These are phyloP conservation scores for Lichtheimia corymbifera DNA, from an alignment of 371 early-diverging fungal genomes.

Conservation along the genomic window DNA sequence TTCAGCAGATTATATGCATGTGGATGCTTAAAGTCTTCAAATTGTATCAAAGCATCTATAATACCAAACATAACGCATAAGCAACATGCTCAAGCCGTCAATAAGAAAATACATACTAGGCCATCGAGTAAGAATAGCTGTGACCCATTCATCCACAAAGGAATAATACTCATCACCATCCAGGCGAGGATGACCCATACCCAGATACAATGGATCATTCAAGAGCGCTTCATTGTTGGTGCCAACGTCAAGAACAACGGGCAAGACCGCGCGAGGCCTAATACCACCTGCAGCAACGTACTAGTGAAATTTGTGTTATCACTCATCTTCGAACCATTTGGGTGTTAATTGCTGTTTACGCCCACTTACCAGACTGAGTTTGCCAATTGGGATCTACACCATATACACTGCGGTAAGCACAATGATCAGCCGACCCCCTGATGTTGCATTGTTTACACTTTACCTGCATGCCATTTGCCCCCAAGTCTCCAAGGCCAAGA, in stretches of 20 bases:
- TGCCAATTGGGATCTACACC: conserved; percentile 54
- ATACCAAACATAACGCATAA: not conserved
- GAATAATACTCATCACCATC: conserved; percentile 63
- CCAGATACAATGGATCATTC: conserved; percentile 67
- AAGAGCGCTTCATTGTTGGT: conserved; percentile 62
- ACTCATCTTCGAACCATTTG: too few species aligned
- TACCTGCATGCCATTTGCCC: conserved; percentile 70
- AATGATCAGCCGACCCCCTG: too few species aligned
- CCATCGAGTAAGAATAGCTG: conserved; percentile 60
- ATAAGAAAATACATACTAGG: conserved; percentile 48
- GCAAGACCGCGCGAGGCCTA: conserved; percentile 63
- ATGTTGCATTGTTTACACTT: not conserved
- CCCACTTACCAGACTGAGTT: conserved; percentile 54
- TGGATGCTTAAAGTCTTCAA: conserved; percentile 58
- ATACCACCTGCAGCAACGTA: conserved; percentile 70
- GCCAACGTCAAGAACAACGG: conserved; percentile 70
- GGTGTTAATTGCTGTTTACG: too few species aligned
- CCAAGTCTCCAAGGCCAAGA: conserved; percentile 61
- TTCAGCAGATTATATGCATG: conserved; percentile 64
- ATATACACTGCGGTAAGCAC: too few species aligned
- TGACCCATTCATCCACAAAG: conserved; percentile 70
- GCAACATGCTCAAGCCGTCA: not conserved
- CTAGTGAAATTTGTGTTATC: conserved; percentile 13
- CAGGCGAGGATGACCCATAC: conserved; percentile 63
- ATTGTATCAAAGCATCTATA: conserved; percentile 53